These are phyloP conservation scores for Neovahlkampfia damariscottae DNA, from an alignment of 78 protist genomes.

Conservation along the genomic window DNA sequence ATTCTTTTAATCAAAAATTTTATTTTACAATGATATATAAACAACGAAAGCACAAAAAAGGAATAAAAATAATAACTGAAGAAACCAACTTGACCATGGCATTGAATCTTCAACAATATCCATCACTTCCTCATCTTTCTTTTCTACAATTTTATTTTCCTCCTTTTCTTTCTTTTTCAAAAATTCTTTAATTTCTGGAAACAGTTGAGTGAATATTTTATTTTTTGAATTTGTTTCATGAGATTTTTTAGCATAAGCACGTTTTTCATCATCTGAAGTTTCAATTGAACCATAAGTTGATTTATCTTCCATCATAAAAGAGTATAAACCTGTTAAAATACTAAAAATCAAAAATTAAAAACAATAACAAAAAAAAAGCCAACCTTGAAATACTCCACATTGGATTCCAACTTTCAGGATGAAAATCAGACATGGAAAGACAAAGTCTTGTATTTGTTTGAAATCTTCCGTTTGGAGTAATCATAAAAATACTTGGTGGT, in stretches of 20 bases:
- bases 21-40: no score
- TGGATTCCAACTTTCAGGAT: slow-evolving; percentile 63
- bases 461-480: slow-evolving; percentile 64
- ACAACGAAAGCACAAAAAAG: no score
- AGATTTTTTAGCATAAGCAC: not conserved
- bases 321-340: slow-evolving; percentile 53
- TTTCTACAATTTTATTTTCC: no score
- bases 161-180: no score
- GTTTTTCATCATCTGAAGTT: slow-evolving; percentile 4
- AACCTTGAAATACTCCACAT: slow-evolving; percentile 30
- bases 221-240: not conserved
- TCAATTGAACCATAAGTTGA: slow-evolving; percentile 4
- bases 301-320: slow-evolving; percentile 41
- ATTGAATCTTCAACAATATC: no score
- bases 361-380: not conserved
- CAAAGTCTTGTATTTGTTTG: slow-evolving; percentile 38
- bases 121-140: no score
- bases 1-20: no score
- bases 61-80: no score
- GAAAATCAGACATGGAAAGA: slow-evolving; percentile 62
- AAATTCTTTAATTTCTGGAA: no score
- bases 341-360: not conserved
- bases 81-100: no score
- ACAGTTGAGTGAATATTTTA: no score
- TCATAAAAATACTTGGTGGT: slow-evolving; percentile 61